Percentiles rank a stretch among this genome's conserved stretches.
Conservation (phyloP, 345 rosid species). For the Moringa oleifera region DNA sequence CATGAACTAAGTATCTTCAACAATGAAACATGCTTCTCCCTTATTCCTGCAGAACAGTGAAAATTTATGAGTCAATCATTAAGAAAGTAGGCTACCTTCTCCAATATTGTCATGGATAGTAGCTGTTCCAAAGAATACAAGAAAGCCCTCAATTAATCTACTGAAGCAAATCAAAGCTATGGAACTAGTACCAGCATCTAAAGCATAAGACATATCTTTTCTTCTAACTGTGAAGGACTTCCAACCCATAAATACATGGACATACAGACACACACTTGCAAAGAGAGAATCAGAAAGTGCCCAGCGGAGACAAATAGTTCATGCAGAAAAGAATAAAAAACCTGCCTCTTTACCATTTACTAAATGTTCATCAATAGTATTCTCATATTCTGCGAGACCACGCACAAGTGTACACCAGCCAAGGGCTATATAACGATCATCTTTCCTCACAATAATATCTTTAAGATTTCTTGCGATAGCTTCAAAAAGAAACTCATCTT, state of each 20-base stretch:
- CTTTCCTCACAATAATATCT: slow-evolving; percentile 42
- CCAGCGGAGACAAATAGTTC: not conserved
- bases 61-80: not conserved
- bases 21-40: slow-evolving; percentile 47
- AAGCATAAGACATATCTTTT: too few relatives aligned
- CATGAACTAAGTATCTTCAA: slow-evolving; percentile 53
- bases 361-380: slow-evolving; percentile 29
- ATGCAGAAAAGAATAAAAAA: not conserved
- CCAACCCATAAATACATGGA: not conserved
- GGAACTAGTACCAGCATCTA: too few relatives aligned
- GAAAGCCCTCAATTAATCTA: not conserved
- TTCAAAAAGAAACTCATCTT: slow-evolving; percentile 57
- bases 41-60: slow-evolving; percentile 39
- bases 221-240: too few relatives aligned
- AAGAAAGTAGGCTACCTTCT: not conserved
- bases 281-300: not conserved
- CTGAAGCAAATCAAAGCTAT: not conserved
- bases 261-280: not conserved
- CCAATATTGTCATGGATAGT: not conserved
- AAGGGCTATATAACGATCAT: slow-evolving; percentile 59
- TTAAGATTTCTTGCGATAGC: slow-evolving; percentile 41
- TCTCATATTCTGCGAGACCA: slow-evolving; percentile 49
- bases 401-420: slow-evolving; percentile 89
- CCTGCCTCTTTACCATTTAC: slow-evolving; percentile 40
- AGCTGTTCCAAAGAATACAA: not conserved